Evolutionary conservation across 305 asterid genomes (phyloP).

Genomic region (Fraxinus velutina): DNA sequence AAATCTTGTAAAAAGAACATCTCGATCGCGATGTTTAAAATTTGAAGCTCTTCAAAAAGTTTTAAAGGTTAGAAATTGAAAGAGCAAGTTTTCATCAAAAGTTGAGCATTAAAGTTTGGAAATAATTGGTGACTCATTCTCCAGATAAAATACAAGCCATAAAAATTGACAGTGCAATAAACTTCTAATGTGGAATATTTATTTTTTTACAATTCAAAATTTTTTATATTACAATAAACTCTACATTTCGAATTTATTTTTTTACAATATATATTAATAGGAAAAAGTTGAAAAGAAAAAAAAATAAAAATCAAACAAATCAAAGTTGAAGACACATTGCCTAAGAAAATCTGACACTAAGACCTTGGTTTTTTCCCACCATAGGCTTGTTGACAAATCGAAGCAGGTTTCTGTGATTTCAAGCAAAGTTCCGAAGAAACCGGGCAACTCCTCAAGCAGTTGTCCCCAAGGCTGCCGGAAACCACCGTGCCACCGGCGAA

Average conservation of each 20-base stretch:
- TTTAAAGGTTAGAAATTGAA: neutral
- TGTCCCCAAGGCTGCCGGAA: slow-evolving; percentile 86
- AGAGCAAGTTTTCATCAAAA: neutral
- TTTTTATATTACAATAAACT: neutral
- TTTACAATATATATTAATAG: neutral
- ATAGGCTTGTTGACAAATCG: slow-evolving; percentile 74
- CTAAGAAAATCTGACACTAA: slow-evolving; percentile 37
- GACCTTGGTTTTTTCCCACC: slow-evolving; percentile 70
- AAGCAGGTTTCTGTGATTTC: slow-evolving; percentile 78
- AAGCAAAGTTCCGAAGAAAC: slow-evolving; percentile 71
- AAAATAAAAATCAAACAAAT: neutral
- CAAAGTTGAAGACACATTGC: neutral
- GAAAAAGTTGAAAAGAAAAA: neutral
- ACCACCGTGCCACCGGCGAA: slow-evolving; percentile 41
- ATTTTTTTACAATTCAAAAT: neutral
- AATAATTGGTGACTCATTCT: neutral
- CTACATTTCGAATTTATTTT: neutral
- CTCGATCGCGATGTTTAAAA: too few species aligned
- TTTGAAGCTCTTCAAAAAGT: too few species aligned
- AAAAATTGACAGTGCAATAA: neutral
- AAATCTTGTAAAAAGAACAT: too few species aligned
- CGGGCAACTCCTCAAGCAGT: slow-evolving; percentile 74
- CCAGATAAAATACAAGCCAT: neutral
- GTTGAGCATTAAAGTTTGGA: neutral
- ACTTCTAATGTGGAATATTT: neutral